Evolutionary conservation across 2,329 filamentous ascomycete genomes (phyloP), one percentile per base, ranked within the genome.

Genomic region (Purpureocillium takamizusanense): DNA sequence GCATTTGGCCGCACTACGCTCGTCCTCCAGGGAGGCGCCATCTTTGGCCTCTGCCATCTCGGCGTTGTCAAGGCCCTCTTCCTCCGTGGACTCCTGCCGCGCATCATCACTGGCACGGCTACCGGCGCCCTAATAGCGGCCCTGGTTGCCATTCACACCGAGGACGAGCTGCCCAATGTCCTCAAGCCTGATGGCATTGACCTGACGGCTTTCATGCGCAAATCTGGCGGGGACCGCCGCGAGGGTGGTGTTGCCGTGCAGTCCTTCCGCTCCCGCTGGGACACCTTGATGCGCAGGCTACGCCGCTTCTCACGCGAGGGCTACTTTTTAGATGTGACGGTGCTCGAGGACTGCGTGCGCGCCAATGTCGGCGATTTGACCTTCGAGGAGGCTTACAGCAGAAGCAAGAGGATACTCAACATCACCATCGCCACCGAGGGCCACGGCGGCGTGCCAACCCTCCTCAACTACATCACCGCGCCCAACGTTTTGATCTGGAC

Each of bases 401-500:
- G 79, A 44, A 95, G 87, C 30, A 92, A 92, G 54, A 72, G 87
- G 36, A 80, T 94, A 4, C 66, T 97, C 49, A 95, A 95, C 56
- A 95, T 97, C 46, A 95, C 88, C 0, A 81, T 95, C 16, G 84
- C 85, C 0, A 86, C 83, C 2, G 79, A 78, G 16, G 78, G 77
- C 6, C 77, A 81, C 44, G 80, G 78, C 12, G 86, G 86, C 27
- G 78, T 90, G 1, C 89, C 89, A 2, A 88, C 83, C 34, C 65
- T 95, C 25, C 73, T 97, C 27, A 97, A 95, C 59, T 92, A 95
- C 55, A 71, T 95, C 36, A 95, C 89, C 2, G 86, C 90, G 3
- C 90, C 90, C 4, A 90, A 95, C 54, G 88, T 95, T 51, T 84
- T 94, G 40, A 87, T 89, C 46, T 85, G 83, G 77, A 85, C 83